phyloP scores from a whole-genome alignment of 2,329 filamentous ascomycete genomes.

The Orbilia oligospora region DNA sequence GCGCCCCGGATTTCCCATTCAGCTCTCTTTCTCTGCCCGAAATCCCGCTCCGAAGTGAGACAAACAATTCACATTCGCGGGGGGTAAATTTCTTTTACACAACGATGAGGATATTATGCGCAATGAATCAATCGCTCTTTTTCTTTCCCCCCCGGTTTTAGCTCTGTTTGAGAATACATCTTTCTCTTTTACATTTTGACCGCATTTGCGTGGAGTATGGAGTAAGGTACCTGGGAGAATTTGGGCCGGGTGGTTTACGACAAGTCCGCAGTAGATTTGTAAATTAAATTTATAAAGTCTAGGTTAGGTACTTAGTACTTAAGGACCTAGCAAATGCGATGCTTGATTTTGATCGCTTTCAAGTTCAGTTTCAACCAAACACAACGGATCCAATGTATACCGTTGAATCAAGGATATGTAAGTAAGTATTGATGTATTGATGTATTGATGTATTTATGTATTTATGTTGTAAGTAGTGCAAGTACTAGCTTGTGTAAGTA shows the following conservation, averaged over 20 bases:
- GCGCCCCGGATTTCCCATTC: not conserved
- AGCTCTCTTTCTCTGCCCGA: not conserved
- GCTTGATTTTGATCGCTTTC: not conserved
- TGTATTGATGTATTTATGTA: too few species aligned
- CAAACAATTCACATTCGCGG: not conserved
- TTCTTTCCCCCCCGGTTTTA: too few species aligned
- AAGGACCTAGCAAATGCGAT: not conserved
- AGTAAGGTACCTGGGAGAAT: not conserved
- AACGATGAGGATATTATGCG: conserved; percentile 18
- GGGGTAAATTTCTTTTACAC: conserved; percentile 2
- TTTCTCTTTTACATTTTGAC: not conserved
- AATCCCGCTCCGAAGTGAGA: not conserved
- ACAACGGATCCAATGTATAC: not conserved
- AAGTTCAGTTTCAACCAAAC: not conserved
- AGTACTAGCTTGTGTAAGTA: too few species aligned
- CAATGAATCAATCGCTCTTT: conserved; percentile 2
- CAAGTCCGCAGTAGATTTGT: not conserved
- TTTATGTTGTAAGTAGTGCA: too few species aligned
- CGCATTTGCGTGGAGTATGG: not conserved
- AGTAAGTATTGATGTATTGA: not conserved
- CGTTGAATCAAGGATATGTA: too few species aligned
- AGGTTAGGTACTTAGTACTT: too few species aligned
- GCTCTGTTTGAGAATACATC: not conserved
- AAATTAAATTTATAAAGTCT: too few species aligned
- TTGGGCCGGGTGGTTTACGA: not conserved